Evolutionary conservation across 805 yeast species (phyloP).

Genomic region (Candida nonsorbophila): DNA sequence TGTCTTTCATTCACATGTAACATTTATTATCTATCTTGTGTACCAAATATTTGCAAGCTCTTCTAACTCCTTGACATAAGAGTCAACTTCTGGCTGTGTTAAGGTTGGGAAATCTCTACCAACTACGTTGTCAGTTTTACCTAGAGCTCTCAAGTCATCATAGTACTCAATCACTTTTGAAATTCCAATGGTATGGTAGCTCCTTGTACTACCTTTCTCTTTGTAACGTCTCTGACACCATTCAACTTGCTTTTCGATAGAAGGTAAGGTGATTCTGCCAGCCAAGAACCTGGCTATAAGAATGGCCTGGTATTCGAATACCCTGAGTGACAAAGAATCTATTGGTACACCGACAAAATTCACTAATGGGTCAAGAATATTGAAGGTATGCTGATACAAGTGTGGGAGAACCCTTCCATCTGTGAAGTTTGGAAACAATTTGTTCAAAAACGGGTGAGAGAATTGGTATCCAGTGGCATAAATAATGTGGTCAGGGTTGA

Average conservation of each 20-base stretch:
- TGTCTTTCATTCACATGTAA: too few species aligned
- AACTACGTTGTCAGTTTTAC: conserved; percentile 11
- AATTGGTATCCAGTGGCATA: conserved; percentile 76
- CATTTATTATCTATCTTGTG: too few species aligned
- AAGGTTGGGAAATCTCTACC: not conserved
- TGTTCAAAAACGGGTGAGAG: conserved; percentile 53
- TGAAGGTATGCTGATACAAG: conserved; percentile 56
- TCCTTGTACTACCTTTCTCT: conserved; percentile 34
- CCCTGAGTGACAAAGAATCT: conserved; percentile 57
- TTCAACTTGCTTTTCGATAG: conserved; percentile 37
- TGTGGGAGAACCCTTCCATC: conserved; percentile 28
- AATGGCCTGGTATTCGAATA: conserved; percentile 59
- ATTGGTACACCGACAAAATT: conserved; percentile 60
- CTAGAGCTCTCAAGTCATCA: conserved; percentile 16
- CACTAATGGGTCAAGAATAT: conserved; percentile 56
- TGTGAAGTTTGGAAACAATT: conserved; percentile 21
- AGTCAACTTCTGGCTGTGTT: too few species aligned
- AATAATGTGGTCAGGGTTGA: conserved; percentile 50
- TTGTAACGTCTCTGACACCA: conserved; percentile 36
- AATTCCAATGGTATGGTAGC: conserved; percentile 32
- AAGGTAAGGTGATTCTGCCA: conserved; percentile 49
- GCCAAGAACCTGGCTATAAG: conserved; percentile 59
- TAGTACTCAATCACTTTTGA: conserved; percentile 22
- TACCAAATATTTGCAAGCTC: too few species aligned
- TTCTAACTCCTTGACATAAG: too few species aligned